Conservation (phyloP, 768 basidiomycete species). For the Gyrodon lividus region DNA sequence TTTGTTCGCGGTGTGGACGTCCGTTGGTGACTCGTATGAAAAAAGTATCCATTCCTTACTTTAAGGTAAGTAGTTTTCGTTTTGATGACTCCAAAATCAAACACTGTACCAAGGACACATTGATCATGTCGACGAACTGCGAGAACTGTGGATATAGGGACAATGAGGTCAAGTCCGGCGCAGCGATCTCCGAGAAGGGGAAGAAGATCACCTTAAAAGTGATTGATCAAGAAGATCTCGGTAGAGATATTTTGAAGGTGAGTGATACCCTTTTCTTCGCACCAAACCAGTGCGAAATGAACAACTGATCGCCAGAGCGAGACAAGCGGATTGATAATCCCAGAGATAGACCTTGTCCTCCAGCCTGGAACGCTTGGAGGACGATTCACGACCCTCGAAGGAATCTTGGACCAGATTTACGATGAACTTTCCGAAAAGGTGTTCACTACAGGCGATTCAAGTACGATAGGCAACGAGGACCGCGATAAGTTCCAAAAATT, state of each 20-base stretch:
- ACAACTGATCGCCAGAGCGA: slow-evolving; percentile 67
- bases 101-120: slow-evolving; percentile 62
- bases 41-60: slow-evolving; percentile 94
- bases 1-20: slow-evolving; percentile 87
- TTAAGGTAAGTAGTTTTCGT: slow-evolving; percentile 60
- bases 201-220: slow-evolving; percentile 87
- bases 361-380: slow-evolving; percentile 95
- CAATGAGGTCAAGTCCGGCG: slow-evolving; percentile 95
- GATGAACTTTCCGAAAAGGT: slow-evolving; percentile 92
- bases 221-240: slow-evolving; percentile 88
- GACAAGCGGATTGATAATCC: slow-evolving; percentile 83
- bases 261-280: slow-evolving; percentile 8
- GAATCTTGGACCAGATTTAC: slow-evolving; percentile 90
- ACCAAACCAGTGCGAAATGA: neutral
- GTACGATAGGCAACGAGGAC: slow-evolving; percentile 38
- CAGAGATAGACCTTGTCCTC: slow-evolving; percentile 91
- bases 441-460: slow-evolving; percentile 71
- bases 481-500: slow-evolving; percentile 71
- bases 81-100: neutral
- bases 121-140: slow-evolving; percentile 99
- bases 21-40: slow-evolving; percentile 89
- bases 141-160: slow-evolving; percentile 94
- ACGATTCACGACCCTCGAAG: slow-evolving; percentile 96
- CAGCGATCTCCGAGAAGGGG: slow-evolving; percentile 84
- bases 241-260: slow-evolving; percentile 93